Base-by-base conservation (phyloP, 192 early-diverging fungal genomes). In the Backusella parvicylindrica region DNA sequence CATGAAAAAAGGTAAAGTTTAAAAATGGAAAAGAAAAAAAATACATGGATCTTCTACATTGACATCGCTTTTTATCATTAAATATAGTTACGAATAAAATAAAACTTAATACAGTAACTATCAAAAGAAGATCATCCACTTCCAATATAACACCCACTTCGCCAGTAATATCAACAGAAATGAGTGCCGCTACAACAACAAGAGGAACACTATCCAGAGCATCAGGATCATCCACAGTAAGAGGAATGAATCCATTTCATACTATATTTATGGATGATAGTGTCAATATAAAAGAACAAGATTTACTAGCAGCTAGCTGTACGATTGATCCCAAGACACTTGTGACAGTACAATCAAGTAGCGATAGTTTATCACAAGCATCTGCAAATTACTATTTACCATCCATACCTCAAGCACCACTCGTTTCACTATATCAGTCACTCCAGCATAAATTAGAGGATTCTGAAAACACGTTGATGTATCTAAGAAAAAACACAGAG, bases 391-490 rank as follows among this genome's bases (percentile, higher is more conserved):
- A 68, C 31, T 80, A 85, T 68, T 74, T 87, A 35, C 86, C 86
- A 0, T 70, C 79, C 33, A 87, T 87, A 38, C 86, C 86, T 16
- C 79, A 80, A 2, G 82, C 86, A 21, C 86, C 86, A 40, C 69
- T 87, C 4, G 43, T 82, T 43, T 81, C 82, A 3, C 76, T 75
- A 3, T 80, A 87, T 74, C 66, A 79, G 9, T 81, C 79, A 21
- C 70, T 86, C 18, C 77, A 83, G 41, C 76, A 82, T 60, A 84
- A 84, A 70, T 49, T 73, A 16, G 63, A 64, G 32, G 71, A 73
- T n/a, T n/a, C 35, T 3, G 71, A 73, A 36, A 73, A 28, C 13
- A 28, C 12, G 0, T 53, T 87, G 31, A 16, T 41, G 13, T 78
- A 79, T 18, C 56, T 73, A 1, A 18, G 43, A 79, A 80, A 30